Base-by-base conservation (phyloP, 768 basidiomycete species). In the Boletellus emodensis region DNA sequence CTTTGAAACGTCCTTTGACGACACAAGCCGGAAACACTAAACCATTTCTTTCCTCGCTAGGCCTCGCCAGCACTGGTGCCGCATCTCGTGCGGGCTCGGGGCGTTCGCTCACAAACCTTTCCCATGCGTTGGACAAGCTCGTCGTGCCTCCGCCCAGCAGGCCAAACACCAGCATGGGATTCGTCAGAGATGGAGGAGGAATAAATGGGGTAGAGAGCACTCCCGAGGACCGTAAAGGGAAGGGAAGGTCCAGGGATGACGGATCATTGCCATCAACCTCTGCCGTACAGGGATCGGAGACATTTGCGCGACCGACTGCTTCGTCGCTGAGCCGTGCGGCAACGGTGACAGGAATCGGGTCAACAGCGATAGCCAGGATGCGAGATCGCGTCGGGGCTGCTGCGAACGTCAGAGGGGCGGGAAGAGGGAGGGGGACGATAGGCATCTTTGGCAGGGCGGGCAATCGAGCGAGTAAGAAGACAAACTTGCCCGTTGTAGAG, bases 131-230 rank as follows among this genome's bases (percentile, higher is more conserved):
- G 24, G 82, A 88, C 61, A 85, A 83, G 59, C 72, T 90, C n/a
- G 74, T 75, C 24, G 77, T 79, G 64, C 85, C 83, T 0, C 76
- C 83, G 2, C 87, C 85, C 3, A 74, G 73, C 20, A 66, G 85
- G 37, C 85, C 87, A 1, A 85, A 77, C 47, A 85, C 85, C 3
- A 86, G 82, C 49, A 67, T 88, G 71, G 87, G 85, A 30, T 86
- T 88, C 63, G 77, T 79, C 46, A 59, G 58, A 4, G 43, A 38
- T n/a, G n/a, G n/a, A 13, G 52, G 73, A 20, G 55, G 40, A 4
- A 22, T 13, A 6, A 46, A 39, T 28, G 54, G 28, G 12, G 17
- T 53, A 4, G 57, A 40, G 4, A 37, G 26, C 17, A 42, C 28
- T 14, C n/a, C 28, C 15, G 62, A 54, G 15, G 18, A 46, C 2